Evolutionary conservation across 805 yeast genomes (phyloP), one percentile per base, ranked within the genome.

Genomic region (Cephaloascus fragrans): DNA sequence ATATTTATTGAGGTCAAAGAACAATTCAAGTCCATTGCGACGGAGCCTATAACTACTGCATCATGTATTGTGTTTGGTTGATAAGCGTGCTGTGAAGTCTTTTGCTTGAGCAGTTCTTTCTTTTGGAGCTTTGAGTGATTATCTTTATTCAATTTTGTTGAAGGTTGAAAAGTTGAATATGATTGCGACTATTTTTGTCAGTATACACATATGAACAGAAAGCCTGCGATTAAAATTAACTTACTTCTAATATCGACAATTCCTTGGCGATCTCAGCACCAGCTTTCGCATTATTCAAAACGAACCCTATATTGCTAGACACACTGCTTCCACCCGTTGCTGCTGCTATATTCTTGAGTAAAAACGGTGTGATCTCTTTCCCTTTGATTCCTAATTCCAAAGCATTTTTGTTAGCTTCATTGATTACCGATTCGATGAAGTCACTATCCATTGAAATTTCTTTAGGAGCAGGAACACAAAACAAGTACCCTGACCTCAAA

Each of bases 401-500:
- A 1, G 95, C 94, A 39, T 73, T 77, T 2, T 39, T 41, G 35
- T 71, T 67, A 1, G 95, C 87, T 5, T 62, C 59, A 3, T 67
- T 69, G 39, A 87, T 84, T 16, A 83, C 69, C 2, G 43, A 51
- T 41, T 66, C 65, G 19, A 87, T 82, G 37, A 70, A 61, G 0
- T 50, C 61, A 3, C 73, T 63, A 23, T 73, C 69, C 41, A 87
- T 56, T 0, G 94, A 86, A 31, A 69, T 56, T 3, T 72, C 71
- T 6, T 50, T 55, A 0, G 95, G 94, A 0, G 95, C 89, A 0
- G 96, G 96, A 9, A 84, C 69, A 53, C 96, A 87, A 47, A 87
- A 77, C 9, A 88, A 69, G 42, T 68, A 75, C 1, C 96, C 96
- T n/a, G 81, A 72, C 0, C 63, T 50, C 42, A 85, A 59, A 0